Conservation (phyloP, 2,329 filamentous ascomycete genomes). For the Exophiala oligosperma region DNA sequence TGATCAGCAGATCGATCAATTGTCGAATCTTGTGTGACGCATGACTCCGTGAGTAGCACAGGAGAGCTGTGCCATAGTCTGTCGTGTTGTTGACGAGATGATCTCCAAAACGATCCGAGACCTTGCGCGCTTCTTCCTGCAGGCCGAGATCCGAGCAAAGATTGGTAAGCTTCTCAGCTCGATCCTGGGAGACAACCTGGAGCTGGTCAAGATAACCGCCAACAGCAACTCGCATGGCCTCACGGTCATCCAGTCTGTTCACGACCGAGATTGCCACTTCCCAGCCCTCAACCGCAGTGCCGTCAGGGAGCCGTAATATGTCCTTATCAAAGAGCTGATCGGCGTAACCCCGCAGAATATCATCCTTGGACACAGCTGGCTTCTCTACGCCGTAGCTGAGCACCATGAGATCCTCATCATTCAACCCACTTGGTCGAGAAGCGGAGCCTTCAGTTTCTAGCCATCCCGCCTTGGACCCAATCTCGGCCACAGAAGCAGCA, state of each 20-base stretch:
- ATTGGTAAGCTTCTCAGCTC: slow-evolving; percentile 78
- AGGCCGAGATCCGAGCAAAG: slow-evolving; percentile 78
- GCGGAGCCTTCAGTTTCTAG: slow-evolving; percentile 50
- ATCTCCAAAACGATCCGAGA: slow-evolving; percentile 86
- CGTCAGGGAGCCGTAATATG: slow-evolving; percentile 34
- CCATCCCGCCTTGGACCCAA: slow-evolving; percentile 84
- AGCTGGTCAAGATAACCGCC: slow-evolving; percentile 71
- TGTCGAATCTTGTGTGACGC: slow-evolving; percentile 75
- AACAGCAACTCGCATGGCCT: slow-evolving; percentile 71
- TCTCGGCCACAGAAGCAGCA: slow-evolving; percentile 75
- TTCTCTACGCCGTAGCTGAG: slow-evolving; percentile 68
- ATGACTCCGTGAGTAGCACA: slow-evolving; percentile 89
- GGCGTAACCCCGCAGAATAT: slow-evolving; percentile 75
- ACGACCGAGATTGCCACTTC: slow-evolving; percentile 83
- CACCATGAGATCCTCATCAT: slow-evolving; percentile 81
- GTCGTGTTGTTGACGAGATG: slow-evolving; percentile 69
- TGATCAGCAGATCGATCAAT: slow-evolving; percentile 82
- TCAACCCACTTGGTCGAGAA: slow-evolving; percentile 60
- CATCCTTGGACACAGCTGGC: slow-evolving; percentile 71
- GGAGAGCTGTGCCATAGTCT: slow-evolving; percentile 80
- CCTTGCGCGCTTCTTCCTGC: slow-evolving; percentile 73
- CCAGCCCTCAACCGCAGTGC: slow-evolving; percentile 69
- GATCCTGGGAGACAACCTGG: slow-evolving; percentile 66
- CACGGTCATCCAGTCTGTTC: slow-evolving; percentile 73
- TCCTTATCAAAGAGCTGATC: slow-evolving; percentile 53